A percentile compares a stretch with the other conserved stretches of the same genome.
phyloP scores from a whole-genome alignment of 108 stramenopile species.

The Cyclotella choctawhatcheeana region DNA sequence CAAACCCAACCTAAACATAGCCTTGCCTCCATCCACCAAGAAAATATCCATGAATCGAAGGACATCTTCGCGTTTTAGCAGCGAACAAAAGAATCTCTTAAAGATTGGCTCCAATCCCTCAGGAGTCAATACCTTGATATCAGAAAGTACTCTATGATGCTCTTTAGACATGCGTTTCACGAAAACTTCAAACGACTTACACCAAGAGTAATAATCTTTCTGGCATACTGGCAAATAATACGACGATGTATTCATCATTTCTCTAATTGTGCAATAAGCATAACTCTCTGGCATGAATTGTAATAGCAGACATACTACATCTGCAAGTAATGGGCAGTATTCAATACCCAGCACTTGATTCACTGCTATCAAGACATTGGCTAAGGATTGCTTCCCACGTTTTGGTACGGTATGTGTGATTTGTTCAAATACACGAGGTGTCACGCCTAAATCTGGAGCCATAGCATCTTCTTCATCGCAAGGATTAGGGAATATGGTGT shows the following conservation, averaged over 20 bases:
- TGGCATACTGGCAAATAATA: conserved; percentile 64
- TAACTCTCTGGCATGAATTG: conserved; percentile 76
- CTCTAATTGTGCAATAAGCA: conserved; percentile 74
- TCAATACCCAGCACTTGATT: conserved; percentile 71
- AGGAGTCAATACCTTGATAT: conserved; percentile 54
- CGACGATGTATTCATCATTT: conserved; percentile 69
- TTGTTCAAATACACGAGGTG: conserved; percentile 27
- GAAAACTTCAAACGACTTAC: conserved; percentile 67
- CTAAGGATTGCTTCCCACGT: conserved; percentile 41
- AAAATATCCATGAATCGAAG: conserved; percentile 83
- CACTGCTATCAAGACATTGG: conserved; percentile 55
- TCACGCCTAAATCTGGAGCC: conserved; percentile 48
- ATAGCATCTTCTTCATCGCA: conserved; percentile 37
- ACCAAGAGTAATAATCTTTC: conserved; percentile 67
- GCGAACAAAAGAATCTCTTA: conserved; percentile 64
- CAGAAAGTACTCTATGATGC: conserved; percentile 56
- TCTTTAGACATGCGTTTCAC: conserved; percentile 61
- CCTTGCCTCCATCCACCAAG: conserved; percentile 80
- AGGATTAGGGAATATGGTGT: conserved; percentile 39
- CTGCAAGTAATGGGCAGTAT: conserved; percentile 70
- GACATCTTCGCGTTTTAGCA: conserved; percentile 61
- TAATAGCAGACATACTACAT: conserved; percentile 48
- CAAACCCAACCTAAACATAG: conserved; percentile 76
- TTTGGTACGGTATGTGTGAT: conserved; percentile 28
- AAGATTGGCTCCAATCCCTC: conserved; percentile 70